Conservation (phyloP, 257 asterid species). For the Echites panduratus region DNA sequence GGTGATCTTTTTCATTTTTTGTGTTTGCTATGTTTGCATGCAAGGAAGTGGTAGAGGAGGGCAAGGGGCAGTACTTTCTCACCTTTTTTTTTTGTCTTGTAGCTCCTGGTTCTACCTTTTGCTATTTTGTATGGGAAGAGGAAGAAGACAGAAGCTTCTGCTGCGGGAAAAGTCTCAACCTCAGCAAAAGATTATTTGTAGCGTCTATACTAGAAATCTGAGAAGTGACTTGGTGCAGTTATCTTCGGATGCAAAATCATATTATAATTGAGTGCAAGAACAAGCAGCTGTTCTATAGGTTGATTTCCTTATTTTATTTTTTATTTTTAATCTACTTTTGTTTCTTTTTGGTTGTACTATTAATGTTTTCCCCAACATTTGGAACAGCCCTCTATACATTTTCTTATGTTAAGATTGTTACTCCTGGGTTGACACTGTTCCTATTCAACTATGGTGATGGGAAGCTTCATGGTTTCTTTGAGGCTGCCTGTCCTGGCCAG, state of each 20-base stretch:
- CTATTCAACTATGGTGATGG: constrained; percentile 74
- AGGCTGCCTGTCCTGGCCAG: constrained; percentile 53
- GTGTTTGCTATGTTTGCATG: background rate
- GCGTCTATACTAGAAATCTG: constrained; percentile 44
- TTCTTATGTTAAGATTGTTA: constrained; percentile 51
- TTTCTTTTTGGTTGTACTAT: constrained; percentile 5
- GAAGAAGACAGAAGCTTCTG: constrained; percentile 12
- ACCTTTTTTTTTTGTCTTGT: background rate
- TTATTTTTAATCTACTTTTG: background rate
- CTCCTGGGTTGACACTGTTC: constrained; percentile 54
- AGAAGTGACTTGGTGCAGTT: constrained; percentile 48
- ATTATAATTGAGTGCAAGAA: constrained; percentile 45
- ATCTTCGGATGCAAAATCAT: constrained; percentile 62
- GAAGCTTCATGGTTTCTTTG: constrained; percentile 58
- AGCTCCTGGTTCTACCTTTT: background rate
- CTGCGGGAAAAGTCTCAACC: constrained; percentile 5
- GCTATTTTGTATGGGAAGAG: constrained; percentile 22
- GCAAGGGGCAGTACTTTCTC: background rate
- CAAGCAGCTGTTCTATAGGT: constrained; percentile 49
- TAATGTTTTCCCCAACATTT: constrained; percentile 11
- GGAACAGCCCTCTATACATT: constrained; percentile 51
- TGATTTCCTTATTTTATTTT: constrained; percentile 6
- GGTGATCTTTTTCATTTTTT: too few relatives aligned
- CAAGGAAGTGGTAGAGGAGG: background rate
- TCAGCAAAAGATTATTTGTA: constrained; percentile 17